Evolutionary conservation across 2,329 filamentous ascomycete species (phyloP).

Genomic region (Colletotrichum sp.): DNA sequence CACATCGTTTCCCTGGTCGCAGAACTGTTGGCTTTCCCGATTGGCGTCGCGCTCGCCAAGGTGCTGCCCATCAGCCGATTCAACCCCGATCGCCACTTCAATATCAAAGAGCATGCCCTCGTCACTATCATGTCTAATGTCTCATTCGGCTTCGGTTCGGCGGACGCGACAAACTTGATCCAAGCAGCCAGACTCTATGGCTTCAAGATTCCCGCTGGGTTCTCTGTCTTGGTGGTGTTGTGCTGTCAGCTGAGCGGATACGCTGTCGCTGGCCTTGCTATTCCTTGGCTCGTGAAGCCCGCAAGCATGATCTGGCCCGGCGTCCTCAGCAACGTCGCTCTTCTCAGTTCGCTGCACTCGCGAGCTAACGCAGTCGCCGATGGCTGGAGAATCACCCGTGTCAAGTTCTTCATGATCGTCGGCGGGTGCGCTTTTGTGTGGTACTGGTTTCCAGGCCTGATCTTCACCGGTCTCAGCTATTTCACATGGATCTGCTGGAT

Average conservation of each 20-base stretch:
- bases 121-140: conserved; percentile 56
- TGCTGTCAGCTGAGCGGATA: conserved; percentile 56
- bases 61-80: conserved; percentile 43
- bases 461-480: conserved; percentile 45
- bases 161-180: conserved; percentile 41
- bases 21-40: conserved; percentile 44
- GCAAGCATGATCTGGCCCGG: conserved; percentile 53
- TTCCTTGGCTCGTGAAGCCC: conserved; percentile 49
- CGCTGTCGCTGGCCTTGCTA: conserved; percentile 45
- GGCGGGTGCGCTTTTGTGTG: conserved; percentile 48
- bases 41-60: conserved; percentile 41
- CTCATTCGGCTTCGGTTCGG: conserved; percentile 41
- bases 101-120: conserved; percentile 55
- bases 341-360: conserved; percentile 45
- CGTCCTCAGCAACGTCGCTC: conserved; percentile 46
- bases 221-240: conserved; percentile 42
- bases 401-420: conserved; percentile 43
- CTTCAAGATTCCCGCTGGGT: conserved; percentile 41
- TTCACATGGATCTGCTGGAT: conserved; percentile 55
- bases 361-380: conserved; percentile 20
- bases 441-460: conserved; percentile 52
- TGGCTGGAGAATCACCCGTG: conserved; percentile 39
- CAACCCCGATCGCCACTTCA: conserved; percentile 45
- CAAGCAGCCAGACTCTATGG: conserved; percentile 41
- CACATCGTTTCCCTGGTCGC: conserved; percentile 40